phyloP scores from a whole-genome alignment of 2,329 filamentous ascomycete species.

The Fusarium luffae region DNA sequence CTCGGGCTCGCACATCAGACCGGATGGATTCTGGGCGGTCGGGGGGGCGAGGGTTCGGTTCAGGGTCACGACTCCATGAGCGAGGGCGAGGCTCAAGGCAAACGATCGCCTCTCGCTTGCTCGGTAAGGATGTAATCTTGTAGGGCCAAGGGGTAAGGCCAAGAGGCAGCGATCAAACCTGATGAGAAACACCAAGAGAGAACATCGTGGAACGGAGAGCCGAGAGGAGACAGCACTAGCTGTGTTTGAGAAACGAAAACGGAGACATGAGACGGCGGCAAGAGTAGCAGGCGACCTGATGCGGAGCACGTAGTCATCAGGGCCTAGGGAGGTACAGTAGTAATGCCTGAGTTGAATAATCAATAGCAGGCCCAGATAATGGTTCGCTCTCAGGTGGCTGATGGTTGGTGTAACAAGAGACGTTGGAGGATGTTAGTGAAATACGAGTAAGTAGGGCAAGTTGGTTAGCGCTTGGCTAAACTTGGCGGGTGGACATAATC shows the following conservation, averaged over 20 bases:
- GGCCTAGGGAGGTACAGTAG: not conserved
- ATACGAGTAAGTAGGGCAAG: slow-evolving; percentile 1
- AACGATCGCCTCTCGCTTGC: slow-evolving; percentile 7
- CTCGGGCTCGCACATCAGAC: slow-evolving; percentile 48
- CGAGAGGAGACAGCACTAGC: slow-evolving; percentile 14
- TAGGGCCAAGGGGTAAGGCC: not conserved
- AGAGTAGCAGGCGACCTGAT: slow-evolving; percentile 5
- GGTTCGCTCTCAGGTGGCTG: slow-evolving; percentile 25
- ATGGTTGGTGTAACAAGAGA: slow-evolving; percentile 26
- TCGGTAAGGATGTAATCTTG: not conserved
- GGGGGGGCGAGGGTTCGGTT: slow-evolving; percentile 39
- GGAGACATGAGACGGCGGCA: slow-evolving; percentile 38
- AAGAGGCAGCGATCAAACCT: slow-evolving; percentile 41
- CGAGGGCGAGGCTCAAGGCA: slow-evolving; percentile 20
- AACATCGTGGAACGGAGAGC: slow-evolving; percentile 27
- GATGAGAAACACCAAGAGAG: slow-evolving; percentile 35
- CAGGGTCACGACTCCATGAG: slow-evolving; percentile 28
- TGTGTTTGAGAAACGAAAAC: slow-evolving; percentile 34
- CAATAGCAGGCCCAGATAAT: slow-evolving; percentile 15
- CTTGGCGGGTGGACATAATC: slow-evolving; percentile 25
- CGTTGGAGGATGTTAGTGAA: slow-evolving; percentile 32
- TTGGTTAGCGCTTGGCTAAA: slow-evolving; percentile 36
- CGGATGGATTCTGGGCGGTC: slow-evolving; percentile 44
- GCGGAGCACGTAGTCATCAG: slow-evolving; percentile 1
- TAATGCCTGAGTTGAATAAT: slow-evolving; percentile 2